Evolutionary conservation across 1,284 basidiomycete species (phyloP), one percentile per base, ranked within the genome.

Genomic region (Microbotryum saponariae): DNA sequence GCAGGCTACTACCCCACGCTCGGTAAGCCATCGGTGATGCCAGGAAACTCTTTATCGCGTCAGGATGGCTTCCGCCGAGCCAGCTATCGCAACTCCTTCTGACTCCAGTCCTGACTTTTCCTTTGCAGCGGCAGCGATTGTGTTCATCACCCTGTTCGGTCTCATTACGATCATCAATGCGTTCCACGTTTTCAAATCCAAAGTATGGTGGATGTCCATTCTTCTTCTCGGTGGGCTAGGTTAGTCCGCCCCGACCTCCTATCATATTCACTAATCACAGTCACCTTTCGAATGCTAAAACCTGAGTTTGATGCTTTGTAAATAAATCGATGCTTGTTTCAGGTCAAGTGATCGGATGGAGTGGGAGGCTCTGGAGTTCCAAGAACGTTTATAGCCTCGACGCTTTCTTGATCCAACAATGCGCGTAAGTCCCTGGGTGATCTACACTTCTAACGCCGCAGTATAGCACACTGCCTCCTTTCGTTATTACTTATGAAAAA

Each of bases 171-270:
- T 61, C 44, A 37, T 46, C 2, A 65, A 68, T 16, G 6, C 44
- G 4, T 53, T 29, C 4, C 56, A 46, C 12, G 50, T 68, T 27
- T 25, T 51, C 16, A 54, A 61, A 16, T 52, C 50, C 4, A 42
- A 59, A 12, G 51, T 64, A 21, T 66, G 64, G 67, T 68, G 64
- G 64, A 31, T 63, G 2, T 25, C 16, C 18, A 59, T 68, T 2
- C 56, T 66, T 27, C 23, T 62, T 4, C 20, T 67, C 14, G 67
- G 67, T 2, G 67, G 65, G 0, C 2, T 65, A 12, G 55, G 56
- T 12, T 21, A 63, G 33, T 27, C 50, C 9, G 27, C 16, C 29
- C 31, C 31, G 42, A n/a, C 6, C 42, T 31, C 45, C 10, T 12
- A 5, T 42, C 27, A 31, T 27, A 1, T 12, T 31, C 33, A 21